Conservation (phyloP, 2,329 filamentous ascomycete species). For the Myriosclerotinia curreyana region DNA sequence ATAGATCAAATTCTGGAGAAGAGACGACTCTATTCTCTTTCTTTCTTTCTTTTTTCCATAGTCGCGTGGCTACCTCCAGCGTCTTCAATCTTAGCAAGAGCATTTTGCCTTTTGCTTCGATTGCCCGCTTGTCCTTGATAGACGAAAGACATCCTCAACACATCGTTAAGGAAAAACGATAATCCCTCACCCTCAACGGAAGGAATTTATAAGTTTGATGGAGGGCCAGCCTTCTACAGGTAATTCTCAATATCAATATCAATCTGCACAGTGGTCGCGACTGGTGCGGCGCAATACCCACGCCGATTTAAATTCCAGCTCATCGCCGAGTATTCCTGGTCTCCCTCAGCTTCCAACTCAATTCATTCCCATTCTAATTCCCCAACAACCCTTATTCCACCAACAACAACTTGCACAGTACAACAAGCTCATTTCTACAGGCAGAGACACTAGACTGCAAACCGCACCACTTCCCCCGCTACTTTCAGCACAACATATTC, state of each 20-base stretch:
- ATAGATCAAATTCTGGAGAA: background rate
- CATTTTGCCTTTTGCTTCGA: conserved; percentile 12
- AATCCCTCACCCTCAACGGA: conserved; percentile 26
- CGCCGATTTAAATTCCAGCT: conserved; percentile 29
- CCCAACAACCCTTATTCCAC: conserved; percentile 57
- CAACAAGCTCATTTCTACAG: conserved; percentile 61
- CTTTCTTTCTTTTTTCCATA: no score
- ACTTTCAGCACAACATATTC: conserved; percentile 54
- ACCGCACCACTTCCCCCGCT: conserved; percentile 54
- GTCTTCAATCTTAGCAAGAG: conserved; percentile 6
- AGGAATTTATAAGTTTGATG: conserved; percentile 38
- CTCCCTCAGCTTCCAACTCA: conserved; percentile 44
- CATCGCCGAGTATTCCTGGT: conserved; percentile 33
- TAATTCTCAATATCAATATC: conserved; percentile 41
- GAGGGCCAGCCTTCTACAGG: conserved; percentile 38
- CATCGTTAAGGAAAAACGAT: conserved; percentile 7
- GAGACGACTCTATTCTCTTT: background rate
- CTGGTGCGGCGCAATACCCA: conserved; percentile 40
- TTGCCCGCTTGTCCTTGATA: background rate
- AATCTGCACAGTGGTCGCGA: conserved; percentile 40
- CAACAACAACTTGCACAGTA: conserved; percentile 63
- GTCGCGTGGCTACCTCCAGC: conserved; percentile 21
- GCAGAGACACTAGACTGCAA: conserved; percentile 50
- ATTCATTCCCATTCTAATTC: conserved; percentile 55
- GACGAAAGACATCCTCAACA: background rate